phyloP scores from a whole-genome alignment of 805 yeast species.

The Sugiyamaella chiloensis region DNA sequence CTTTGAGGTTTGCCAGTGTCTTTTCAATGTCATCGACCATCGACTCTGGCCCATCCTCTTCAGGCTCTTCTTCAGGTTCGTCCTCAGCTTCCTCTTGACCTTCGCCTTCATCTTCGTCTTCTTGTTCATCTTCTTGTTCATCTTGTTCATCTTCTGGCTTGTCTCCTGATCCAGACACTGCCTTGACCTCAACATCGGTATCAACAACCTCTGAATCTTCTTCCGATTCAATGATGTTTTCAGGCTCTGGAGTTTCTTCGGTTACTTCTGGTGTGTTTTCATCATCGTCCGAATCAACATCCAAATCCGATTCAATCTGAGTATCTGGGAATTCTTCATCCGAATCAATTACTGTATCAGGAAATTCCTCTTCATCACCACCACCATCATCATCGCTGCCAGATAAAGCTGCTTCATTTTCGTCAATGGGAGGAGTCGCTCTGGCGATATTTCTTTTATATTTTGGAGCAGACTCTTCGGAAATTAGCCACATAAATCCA shows the following conservation, averaged over 20 bases:
- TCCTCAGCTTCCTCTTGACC: background rate
- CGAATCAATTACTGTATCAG: slow-evolving; percentile 25
- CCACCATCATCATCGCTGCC: slow-evolving; percentile 23
- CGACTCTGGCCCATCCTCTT: background rate
- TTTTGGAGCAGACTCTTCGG: slow-evolving; percentile 46
- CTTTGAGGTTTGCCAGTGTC: slow-evolving; percentile 26
- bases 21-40: slow-evolving; percentile 26
- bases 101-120: slow-evolving; percentile 6
- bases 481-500: slow-evolving; percentile 72
- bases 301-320: slow-evolving; percentile 22
- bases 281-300: slow-evolving; percentile 3
- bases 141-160: background rate
- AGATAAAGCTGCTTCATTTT: slow-evolving; percentile 18
- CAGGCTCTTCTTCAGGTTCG: background rate
- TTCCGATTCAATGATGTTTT: background rate
- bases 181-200: slow-evolving; percentile 9
- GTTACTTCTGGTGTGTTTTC: slow-evolving; percentile 7
- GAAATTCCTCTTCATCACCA: slow-evolving; percentile 26
- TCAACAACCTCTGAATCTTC: slow-evolving; percentile 1
- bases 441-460: slow-evolving; percentile 20
- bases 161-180: no score
- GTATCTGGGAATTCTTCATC: slow-evolving; percentile 32
- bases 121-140: background rate
- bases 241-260: background rate
- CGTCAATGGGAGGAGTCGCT: slow-evolving; percentile 23